Base-by-base conservation (phyloP, 2,329 filamentous ascomycete species). In the Colletotrichum brevisporum region DNA sequence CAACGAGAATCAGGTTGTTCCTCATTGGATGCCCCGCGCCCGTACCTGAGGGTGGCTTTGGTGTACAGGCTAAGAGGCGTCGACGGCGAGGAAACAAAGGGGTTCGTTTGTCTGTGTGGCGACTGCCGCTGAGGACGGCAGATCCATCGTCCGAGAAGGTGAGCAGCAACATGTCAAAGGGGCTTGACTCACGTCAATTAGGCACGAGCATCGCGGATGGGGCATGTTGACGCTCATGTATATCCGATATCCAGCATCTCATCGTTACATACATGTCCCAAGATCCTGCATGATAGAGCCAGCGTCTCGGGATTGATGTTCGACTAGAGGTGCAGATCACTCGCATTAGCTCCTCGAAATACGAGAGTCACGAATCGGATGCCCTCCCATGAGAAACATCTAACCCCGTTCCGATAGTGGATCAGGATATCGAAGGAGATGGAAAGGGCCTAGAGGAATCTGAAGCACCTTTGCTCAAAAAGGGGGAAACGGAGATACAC, bases 41-140 rank as follows among this genome's bases (percentile, higher is more conserved):
- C 43, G 31, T 21, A 31, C 31, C 36, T 43, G 15, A 45, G 3
- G 50, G 43, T 51, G 62, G 55, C 31, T 60, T 24, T 24, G 21
- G 21, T 24, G 21, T 24, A 24, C 2, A 2, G 21, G 36, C 3
- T 55, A 43, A 24, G 62, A 52, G 62, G 55, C 66, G 55, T 47
- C 55, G 50, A 43, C 55, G 54, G 62, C 16, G 54, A 56, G 55
- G 12, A 66, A 60, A 51, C 66, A 56, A 60, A 51, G 61, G 55
- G 54, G 62, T 55, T 61, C 39, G 66, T 65, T 54, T 59, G 54
- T 55, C 66, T 45, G 66, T 65, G 61, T 59, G 54, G n/a, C 31
- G 53, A n/a, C 27, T 50, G 10, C 21, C 16, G 41, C 24, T 8
- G 5, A 26, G 55, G n/a, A 6, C 10, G 8, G 24, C n/a, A 24